These are phyloP conservation scores for Phytopythium delawarense DNA, from an alignment of 352 stramenopile species.

Conservation along the genomic window DNA sequence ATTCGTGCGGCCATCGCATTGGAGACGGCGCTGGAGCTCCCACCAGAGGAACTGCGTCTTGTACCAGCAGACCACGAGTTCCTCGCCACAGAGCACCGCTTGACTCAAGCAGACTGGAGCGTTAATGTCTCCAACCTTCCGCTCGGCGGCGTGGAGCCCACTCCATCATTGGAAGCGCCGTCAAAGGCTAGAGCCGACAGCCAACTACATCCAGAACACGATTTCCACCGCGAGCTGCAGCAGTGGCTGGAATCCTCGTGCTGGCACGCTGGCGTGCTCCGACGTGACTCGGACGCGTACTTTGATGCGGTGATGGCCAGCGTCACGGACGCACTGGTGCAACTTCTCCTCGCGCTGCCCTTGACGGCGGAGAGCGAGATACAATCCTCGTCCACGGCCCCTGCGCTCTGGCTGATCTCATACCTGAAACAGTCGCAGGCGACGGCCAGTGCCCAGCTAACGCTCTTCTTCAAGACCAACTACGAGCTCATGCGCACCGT, in stretches of 20 bases:
- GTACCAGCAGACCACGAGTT: slow-evolving; percentile 33
- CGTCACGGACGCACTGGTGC: slow-evolving; percentile 34
- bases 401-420: slow-evolving; percentile 41
- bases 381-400: neutral
- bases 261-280: slow-evolving; percentile 16
- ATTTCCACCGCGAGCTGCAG: neutral
- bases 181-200: neutral
- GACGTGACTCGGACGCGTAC: slow-evolving; percentile 46
- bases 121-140: slow-evolving; percentile 16
- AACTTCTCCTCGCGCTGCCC: slow-evolving; percentile 27
- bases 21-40: slow-evolving; percentile 33
- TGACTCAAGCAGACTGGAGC: slow-evolving; percentile 47
- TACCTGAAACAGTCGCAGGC: neutral
- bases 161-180: neutral
- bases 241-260: neutral
- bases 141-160: no score
- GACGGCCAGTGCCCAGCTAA: neutral
- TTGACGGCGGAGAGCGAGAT: slow-evolving; percentile 18
- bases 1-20: slow-evolving; percentile 33
- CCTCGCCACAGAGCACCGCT: slow-evolving; percentile 22
- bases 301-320: slow-evolving; percentile 31
- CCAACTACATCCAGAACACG: neutral
- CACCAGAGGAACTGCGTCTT: slow-evolving; percentile 30
- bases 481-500: slow-evolving; percentile 56
- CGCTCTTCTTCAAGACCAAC: slow-evolving; percentile 54